Conservation (phyloP, 106 monocot genomes). For the Alisma plantagoaquatica region DNA sequence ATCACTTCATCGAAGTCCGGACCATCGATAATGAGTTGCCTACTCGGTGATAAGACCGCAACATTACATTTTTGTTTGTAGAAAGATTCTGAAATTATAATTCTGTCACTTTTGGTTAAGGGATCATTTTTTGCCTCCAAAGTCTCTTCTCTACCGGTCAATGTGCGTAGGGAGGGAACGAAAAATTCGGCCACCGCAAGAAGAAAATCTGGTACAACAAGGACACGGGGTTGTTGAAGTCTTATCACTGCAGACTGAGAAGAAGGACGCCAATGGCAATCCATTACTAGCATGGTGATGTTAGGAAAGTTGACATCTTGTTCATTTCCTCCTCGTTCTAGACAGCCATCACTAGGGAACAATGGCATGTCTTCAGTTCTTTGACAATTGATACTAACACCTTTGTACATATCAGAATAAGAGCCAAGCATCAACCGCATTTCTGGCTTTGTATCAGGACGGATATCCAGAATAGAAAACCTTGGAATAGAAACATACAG, state of each 20-base stretch:
- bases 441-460: conserved; percentile 78
- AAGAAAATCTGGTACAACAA: conserved; percentile 93
- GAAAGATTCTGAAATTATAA: conserved; percentile 53
- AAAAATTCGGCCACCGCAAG: conserved; percentile 87
- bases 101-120: conserved; percentile 44
- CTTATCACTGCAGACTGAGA: conserved; percentile 80
- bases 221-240: conserved; percentile 79
- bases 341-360: conserved; percentile 3
- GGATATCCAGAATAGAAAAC: conserved; percentile 82
- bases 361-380: background rate
- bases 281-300: conserved; percentile 86
- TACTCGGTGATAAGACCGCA: conserved; percentile 59
- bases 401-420: conserved; percentile 45
- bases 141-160: conserved; percentile 81
- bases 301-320: conserved; percentile 31
- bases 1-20: conserved; percentile 50
- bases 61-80: conserved; percentile 53
- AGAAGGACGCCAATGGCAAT: conserved; percentile 75
- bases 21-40: conserved; percentile 84
- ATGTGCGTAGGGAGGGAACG: conserved; percentile 62
- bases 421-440: conserved; percentile 96
- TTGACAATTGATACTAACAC: conserved; percentile 7
- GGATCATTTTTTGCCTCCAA: conserved; percentile 77
- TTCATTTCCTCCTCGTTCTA: conserved; percentile 7
- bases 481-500: conserved; percentile 80